These are phyloP conservation scores for Russula abietina DNA, from an alignment of 768 basidiomycete species.

Conservation along the genomic window DNA sequence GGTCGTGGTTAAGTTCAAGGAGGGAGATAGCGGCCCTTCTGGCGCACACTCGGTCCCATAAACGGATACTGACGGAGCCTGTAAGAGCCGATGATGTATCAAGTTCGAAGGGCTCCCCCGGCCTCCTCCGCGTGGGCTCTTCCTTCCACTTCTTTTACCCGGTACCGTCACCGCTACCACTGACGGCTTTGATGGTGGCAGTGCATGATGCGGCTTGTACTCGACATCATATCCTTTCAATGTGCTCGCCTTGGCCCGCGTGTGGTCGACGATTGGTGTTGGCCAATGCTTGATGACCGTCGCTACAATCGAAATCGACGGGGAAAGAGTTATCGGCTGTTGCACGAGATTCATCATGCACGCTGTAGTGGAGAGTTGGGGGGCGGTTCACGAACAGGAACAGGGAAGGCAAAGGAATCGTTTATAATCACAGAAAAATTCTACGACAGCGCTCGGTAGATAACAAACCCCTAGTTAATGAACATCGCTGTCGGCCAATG, in stretches of 20 bases:
- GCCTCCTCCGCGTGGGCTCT: constrained; percentile 7
- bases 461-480: neutral
- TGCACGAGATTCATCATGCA: neutral
- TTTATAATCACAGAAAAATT: neutral
- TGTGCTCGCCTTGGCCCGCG: constrained; percentile 48
- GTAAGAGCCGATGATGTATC: constrained; percentile 17
- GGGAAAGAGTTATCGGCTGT: neutral
- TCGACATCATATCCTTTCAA: constrained; percentile 29
- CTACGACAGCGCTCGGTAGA: constrained; percentile 6
- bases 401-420: neutral
- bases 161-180: constrained; percentile 9
- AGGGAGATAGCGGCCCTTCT: constrained; percentile 43
- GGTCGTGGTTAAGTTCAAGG: constrained; percentile 34
- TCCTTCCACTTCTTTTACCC: neutral
- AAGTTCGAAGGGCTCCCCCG: constrained; percentile 1
- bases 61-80: constrained; percentile 20
- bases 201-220: constrained; percentile 23
- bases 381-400: neutral
- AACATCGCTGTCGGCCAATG: neutral
- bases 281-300: constrained; percentile 71
- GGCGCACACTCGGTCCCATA: constrained; percentile 34
- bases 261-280: constrained; percentile 37
- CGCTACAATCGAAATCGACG: constrained; percentile 10
- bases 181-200: constrained; percentile 22
- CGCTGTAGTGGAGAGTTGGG: neutral